Conservation (phyloP, 768 basidiomycete species). For the Auricularia sp. region DNA sequence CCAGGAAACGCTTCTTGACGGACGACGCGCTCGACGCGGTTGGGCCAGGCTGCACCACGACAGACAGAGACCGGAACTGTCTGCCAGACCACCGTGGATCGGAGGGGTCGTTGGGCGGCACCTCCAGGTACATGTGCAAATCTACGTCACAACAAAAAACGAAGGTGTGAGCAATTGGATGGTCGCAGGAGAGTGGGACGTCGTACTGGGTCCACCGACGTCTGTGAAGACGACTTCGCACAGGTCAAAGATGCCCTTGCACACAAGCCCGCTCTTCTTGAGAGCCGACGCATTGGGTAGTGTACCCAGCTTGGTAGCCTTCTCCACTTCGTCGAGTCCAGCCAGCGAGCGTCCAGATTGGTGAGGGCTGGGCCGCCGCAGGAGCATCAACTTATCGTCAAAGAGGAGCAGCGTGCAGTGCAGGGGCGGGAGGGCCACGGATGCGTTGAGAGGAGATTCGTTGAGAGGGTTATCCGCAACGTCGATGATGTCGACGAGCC, state of each 20-base stretch:
- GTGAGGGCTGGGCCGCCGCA: slow-evolving; percentile 73
- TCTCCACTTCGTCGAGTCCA: slow-evolving; percentile 73
- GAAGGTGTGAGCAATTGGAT: not conserved
- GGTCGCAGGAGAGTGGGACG: slow-evolving; percentile 14
- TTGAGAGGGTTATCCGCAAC: slow-evolving; percentile 57
- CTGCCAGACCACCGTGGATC: slow-evolving; percentile 79
- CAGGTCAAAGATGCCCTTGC: slow-evolving; percentile 77
- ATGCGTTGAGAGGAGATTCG: slow-evolving; percentile 13
- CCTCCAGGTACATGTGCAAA: slow-evolving; percentile 77
- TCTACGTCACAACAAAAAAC: slow-evolving; percentile 38
- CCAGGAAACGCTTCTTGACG: slow-evolving; percentile 76
- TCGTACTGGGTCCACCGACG: slow-evolving; percentile 63
- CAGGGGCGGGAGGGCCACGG: slow-evolving; percentile 46
- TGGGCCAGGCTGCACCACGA: slow-evolving; percentile 65
- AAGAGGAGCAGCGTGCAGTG: slow-evolving; percentile 90
- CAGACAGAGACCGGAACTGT: slow-evolving; percentile 67
- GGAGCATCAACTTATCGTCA: slow-evolving; percentile 86
- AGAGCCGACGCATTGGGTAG: slow-evolving; percentile 49
- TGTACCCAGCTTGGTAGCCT: slow-evolving; percentile 29
- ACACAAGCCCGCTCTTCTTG: slow-evolving; percentile 75
- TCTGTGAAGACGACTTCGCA: slow-evolving; percentile 75
- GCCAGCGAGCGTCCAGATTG: slow-evolving; percentile 61
- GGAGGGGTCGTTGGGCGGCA: slow-evolving; percentile 67
- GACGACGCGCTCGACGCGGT: slow-evolving; percentile 5
- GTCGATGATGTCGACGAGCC: slow-evolving; percentile 87